A percentile compares a stretch with the other conserved stretches of the same genome.
phyloP scores from a whole-genome alignment of 208 protist species.

The Zelonia costaricensis region DNA sequence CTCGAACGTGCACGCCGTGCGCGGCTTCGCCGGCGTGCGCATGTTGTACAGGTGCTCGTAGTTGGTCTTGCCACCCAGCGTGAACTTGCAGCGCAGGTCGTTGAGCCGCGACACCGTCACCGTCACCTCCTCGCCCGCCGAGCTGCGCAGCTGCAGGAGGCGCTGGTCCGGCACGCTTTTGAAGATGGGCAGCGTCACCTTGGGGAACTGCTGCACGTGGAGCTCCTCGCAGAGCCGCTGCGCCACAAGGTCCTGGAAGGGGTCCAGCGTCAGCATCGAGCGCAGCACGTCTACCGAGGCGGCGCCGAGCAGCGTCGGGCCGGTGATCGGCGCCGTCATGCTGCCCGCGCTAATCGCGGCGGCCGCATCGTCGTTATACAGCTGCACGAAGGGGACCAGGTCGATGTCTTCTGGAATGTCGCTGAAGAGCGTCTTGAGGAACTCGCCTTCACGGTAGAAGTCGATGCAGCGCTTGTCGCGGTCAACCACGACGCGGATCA shows the following conservation, averaged over 20 bases:
- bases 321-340: constrained; percentile 85
- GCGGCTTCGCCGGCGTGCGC: constrained; percentile 58
- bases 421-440: constrained; percentile 86
- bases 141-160: constrained; percentile 68
- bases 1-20: constrained; percentile 64
- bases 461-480: constrained; percentile 71
- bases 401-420: constrained; percentile 78
- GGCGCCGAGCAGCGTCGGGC: constrained; percentile 67
- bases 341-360: constrained; percentile 66
- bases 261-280: constrained; percentile 82
- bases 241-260: constrained; percentile 77
- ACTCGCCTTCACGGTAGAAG: constrained; percentile 87
- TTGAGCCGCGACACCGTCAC: constrained; percentile 73
- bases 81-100: constrained; percentile 76
- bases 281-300: constrained; percentile 86
- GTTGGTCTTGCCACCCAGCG: constrained; percentile 56
- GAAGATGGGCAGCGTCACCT: constrained; percentile 82
- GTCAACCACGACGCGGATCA: constrained; percentile 78
- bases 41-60: constrained; percentile 87
- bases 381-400: constrained; percentile 90
- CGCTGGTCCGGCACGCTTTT: constrained; percentile 82
- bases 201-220: constrained; percentile 48
- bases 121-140: constrained; percentile 45
- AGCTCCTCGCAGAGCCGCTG: constrained; percentile 75
- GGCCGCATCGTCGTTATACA: constrained; percentile 91